Conservation (phyloP, 352 stramenopile species). For the Pythium utonaiense region DNA sequence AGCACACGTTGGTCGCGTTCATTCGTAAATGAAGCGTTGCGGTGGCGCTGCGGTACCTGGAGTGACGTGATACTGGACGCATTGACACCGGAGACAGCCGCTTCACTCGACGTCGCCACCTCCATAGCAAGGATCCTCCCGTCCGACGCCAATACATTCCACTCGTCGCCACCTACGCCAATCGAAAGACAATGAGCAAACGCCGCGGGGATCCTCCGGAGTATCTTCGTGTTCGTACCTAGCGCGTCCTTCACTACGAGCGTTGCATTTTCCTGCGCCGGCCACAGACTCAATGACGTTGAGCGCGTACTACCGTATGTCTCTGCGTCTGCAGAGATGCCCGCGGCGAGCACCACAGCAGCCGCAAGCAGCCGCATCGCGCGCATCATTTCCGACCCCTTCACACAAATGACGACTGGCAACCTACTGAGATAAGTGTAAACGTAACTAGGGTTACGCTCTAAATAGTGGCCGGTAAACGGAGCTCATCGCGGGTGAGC, state of each 20-base stretch:
- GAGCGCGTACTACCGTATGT: neutral
- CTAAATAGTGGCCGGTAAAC: neutral
- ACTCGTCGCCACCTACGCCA: neutral
- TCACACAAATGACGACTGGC: neutral
- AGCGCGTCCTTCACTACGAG: slow-evolving; percentile 1
- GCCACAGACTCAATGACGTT: slow-evolving; percentile 4
- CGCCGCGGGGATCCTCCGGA: neutral
- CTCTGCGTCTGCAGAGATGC: neutral
- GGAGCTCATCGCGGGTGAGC: neutral
- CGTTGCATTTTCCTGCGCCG: slow-evolving; percentile 1
- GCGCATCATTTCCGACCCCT: neutral
- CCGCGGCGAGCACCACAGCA: neutral
- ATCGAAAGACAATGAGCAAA: neutral
- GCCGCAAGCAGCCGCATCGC: neutral
- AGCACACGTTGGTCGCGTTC: too few species aligned
- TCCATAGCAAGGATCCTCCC: slow-evolving; percentile 6
- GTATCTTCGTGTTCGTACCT: neutral
- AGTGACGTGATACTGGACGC: slow-evolving; percentile 11
- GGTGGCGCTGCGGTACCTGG: slow-evolving; percentile 4
- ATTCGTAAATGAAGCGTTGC: neutral
- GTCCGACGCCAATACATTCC: neutral
- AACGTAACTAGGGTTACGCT: neutral
- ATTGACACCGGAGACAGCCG: neutral
- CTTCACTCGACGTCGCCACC: neutral
- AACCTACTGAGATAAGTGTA: neutral